Base-by-base conservation (phyloP, 1,284 basidiomycete species). In the Sanguinoderma infundibulare region DNA sequence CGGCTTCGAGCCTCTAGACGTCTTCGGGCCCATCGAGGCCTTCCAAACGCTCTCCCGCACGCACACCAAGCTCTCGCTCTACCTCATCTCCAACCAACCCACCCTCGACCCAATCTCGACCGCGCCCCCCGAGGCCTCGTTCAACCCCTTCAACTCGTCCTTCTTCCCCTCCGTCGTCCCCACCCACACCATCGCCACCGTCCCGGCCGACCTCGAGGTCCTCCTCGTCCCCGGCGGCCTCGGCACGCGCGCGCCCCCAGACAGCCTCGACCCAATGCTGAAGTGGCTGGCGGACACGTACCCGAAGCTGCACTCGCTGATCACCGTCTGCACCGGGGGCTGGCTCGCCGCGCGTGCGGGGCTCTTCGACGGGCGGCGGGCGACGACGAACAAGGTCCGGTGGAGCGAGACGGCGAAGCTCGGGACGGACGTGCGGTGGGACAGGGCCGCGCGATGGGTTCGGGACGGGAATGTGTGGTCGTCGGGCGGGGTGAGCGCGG, bases 291-390 rank as follows among this genome's bases (percentile, higher is more conserved):
- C 17, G 17, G 44, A 10, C 34, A 17, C 34, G 8, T 56, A 36
- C 24, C 55, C 55, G 0, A 5, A 2, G 17, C 15, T 50, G 44
- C 46, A 50, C 46, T 50, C 42, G 44, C 55, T 56, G 44, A 47
- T 56, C 44, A 56, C 14, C 24, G 46, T 56, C 34, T 56, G 55
- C 46, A 56, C 42, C 9, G 55, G 55, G 22, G 55, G 39, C 15
- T 12, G 2, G 40, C 5, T 47, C 22, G 44, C 15, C 15, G 35
- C 46, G 26, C 20, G 28, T 3, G 34, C 46, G 34, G 55, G 55
- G 12, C 14, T 50, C 14, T 20, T 50, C 46, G 55, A 56, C 35
- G 46, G 46, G 26, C 40, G 42, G 46, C 42, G 46, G 26, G 34
- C 55, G 46, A 53, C 51, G 22, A 38, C 51, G 51, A 28, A 53